Evolutionary conservation across 345 rosid genomes (phyloP).

Genomic region (Triadica sebifera): DNA sequence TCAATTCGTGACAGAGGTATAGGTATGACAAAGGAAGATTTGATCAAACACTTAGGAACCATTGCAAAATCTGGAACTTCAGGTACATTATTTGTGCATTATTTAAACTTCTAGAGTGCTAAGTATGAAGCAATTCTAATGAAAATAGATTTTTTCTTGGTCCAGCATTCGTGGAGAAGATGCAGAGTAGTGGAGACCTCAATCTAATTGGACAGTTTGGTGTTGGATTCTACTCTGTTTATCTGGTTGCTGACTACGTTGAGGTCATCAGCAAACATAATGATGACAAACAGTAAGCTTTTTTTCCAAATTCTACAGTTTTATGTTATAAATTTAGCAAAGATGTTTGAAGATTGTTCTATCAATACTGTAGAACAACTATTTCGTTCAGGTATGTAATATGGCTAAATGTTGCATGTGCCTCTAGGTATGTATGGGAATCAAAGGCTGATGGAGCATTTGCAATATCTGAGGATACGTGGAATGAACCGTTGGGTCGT

Average conservation of each 20-base stretch:
- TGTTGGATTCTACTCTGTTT: conserved; percentile 97
- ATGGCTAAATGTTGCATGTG: not conserved
- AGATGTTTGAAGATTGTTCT: not conserved
- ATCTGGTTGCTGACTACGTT: conserved; percentile 94
- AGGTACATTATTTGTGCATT: conserved; percentile 41
- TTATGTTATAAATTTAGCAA: not conserved
- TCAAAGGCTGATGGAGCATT: conserved; percentile 99
- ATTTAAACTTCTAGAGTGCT: not conserved
- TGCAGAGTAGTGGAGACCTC: conserved; percentile 93
- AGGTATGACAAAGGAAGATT: conserved; percentile 98
- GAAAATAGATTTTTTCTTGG: conserved; percentile 3
- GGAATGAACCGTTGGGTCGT: conserved; percentile 96
- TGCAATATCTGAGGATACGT: conserved; percentile 93
- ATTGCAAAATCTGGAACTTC: conserved; percentile 99
- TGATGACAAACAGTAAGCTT: conserved; percentile 83
- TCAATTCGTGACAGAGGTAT: conserved; percentile 93
- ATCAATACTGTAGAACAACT: not conserved
- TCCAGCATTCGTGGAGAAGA: conserved; percentile 95
- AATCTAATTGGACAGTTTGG: conserved; percentile 99
- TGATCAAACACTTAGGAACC: conserved; percentile 95
- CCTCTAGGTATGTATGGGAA: conserved; percentile 85
- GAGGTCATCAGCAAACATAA: conserved; percentile 97
- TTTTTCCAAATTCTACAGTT: not conserved
- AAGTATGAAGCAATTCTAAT: conserved; percentile 1
- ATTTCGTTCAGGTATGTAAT: not conserved